phyloP scores from a whole-genome alignment of 768 basidiomycete genomes.

The Pleurotus giganteus region DNA sequence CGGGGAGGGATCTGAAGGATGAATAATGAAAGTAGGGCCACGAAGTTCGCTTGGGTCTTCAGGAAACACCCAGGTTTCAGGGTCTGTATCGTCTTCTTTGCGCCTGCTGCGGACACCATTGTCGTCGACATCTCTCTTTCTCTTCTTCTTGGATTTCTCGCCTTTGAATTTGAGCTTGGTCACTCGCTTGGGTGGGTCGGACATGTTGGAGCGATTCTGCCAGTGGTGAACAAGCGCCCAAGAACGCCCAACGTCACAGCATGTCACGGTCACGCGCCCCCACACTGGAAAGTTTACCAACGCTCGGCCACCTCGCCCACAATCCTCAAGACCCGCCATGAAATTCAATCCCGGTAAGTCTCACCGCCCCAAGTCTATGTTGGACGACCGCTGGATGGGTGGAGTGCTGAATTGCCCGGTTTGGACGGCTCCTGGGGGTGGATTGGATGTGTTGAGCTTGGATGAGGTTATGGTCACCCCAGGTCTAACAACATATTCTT shows the following conservation, averaged over 20 bases:
- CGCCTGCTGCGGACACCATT: conserved; percentile 46
- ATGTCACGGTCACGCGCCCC: conserved; percentile 29
- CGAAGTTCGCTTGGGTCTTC: conserved; percentile 72
- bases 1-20: conserved; percentile 78
- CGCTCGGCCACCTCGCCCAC: conserved; percentile 45
- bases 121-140: conserved; percentile 58
- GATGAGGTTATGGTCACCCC: conserved; percentile 37
- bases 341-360: conserved; percentile 83
- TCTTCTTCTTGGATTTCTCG: conserved; percentile 81
- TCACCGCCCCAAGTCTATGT: neutral
- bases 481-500: conserved; percentile 24
- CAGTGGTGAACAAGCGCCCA: conserved; percentile 3
- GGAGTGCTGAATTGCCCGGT: conserved; percentile 10
- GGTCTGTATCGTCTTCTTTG: conserved; percentile 56
- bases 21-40: conserved; percentile 83
- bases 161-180: conserved; percentile 88
- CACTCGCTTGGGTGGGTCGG: conserved; percentile 37
- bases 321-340: conserved; percentile 66
- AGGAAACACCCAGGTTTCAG: conserved; percentile 80
- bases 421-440: conserved; percentile 42
- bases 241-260: conserved; percentile 23
- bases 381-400: neutral
- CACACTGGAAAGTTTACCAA: conserved; percentile 15
- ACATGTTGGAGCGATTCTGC: conserved; percentile 21
- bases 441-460: conserved; percentile 42